These are phyloP conservation scores for Trifolium fragiferum DNA, from an alignment of 306 rosid genomes.

Conservation along the genomic window DNA sequence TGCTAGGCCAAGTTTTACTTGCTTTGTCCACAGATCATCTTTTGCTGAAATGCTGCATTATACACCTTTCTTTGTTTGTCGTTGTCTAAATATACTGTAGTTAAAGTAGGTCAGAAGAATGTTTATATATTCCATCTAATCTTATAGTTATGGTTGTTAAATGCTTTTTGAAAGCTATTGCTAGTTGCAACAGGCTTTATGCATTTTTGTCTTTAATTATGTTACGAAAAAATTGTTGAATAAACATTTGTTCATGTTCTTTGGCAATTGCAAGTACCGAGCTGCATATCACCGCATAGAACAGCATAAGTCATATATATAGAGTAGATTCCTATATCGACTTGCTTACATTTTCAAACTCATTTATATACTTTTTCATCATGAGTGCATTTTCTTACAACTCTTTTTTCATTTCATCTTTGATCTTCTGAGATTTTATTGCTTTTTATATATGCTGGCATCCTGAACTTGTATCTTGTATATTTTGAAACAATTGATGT, in stretches of 20 bases:
- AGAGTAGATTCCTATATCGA: background rate
- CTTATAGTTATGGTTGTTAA: constrained; percentile 8
- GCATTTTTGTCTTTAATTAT: background rate
- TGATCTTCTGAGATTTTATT: constrained; percentile 10
- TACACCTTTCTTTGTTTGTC: background rate
- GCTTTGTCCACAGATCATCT: constrained; percentile 1
- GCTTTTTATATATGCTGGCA: constrained; percentile 10
- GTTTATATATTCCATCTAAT: too few species aligned
- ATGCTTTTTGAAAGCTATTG: background rate
- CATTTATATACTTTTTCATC: constrained; percentile 23
- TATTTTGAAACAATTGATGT: constrained; percentile 57
- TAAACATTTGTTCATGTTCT: too few species aligned
- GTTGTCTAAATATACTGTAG: too few species aligned
- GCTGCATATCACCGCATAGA: background rate
- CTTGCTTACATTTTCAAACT: constrained; percentile 16
- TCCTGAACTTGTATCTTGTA: constrained; percentile 20
- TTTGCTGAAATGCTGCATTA: constrained; percentile 3
- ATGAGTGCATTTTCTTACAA: constrained; percentile 30
- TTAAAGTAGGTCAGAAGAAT: too few species aligned
- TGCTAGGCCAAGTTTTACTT: constrained; percentile 25
- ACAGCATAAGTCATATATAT: background rate
- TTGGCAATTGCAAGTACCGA: background rate
- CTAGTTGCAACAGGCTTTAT: background rate
- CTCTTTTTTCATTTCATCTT: constrained; percentile 12
- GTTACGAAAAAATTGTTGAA: background rate